A percentile compares a stretch with the other conserved stretches of the same genome.
Conservation (phyloP, 805 yeast species). For the Cyberlindnera mrakii region DNA sequence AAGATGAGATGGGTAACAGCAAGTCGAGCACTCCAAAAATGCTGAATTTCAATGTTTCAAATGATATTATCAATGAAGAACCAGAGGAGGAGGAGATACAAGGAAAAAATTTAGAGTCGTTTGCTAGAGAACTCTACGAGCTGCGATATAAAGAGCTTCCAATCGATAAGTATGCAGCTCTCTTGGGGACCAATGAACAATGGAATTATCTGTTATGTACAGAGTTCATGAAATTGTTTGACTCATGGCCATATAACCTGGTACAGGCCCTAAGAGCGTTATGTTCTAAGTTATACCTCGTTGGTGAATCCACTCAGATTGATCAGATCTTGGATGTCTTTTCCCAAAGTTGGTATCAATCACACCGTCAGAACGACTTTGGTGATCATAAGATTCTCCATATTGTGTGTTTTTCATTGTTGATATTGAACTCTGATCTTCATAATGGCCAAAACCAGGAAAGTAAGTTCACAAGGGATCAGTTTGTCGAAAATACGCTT, state of each 20-base stretch:
- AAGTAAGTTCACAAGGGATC: slow-evolving; percentile 33
- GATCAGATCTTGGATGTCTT: slow-evolving; percentile 68
- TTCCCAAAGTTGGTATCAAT: slow-evolving; percentile 54
- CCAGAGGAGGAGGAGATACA: slow-evolving; percentile 12
- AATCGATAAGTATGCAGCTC: slow-evolving; percentile 39
- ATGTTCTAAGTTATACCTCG: slow-evolving; percentile 62
- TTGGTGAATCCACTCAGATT: slow-evolving; percentile 79
- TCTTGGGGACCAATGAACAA: slow-evolving; percentile 29
- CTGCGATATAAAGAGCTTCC: slow-evolving; percentile 24
- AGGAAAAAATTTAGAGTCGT: neutral
- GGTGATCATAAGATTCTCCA: slow-evolving; percentile 55
- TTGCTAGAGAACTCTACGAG: slow-evolving; percentile 29
- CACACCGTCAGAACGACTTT: slow-evolving; percentile 42
- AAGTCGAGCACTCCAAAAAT: slow-evolving; percentile 5
- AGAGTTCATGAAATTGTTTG: slow-evolving; percentile 32
- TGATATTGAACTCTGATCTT: slow-evolving; percentile 71
- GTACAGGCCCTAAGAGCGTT: slow-evolving; percentile 51
- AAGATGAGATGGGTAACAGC: slow-evolving; percentile 9
- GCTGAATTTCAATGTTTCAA: slow-evolving; percentile 11
- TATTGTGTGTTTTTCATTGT: slow-evolving; percentile 63
- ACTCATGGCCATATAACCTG: slow-evolving; percentile 44
- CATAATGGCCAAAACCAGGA: slow-evolving; percentile 44
- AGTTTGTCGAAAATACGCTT: slow-evolving; percentile 45
- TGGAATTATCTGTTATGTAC: slow-evolving; percentile 25
- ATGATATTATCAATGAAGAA: slow-evolving; percentile 18